Evolutionary conservation across 2,329 filamentous ascomycete species (phyloP).

Genomic region (Cytospora chrysosperma): DNA sequence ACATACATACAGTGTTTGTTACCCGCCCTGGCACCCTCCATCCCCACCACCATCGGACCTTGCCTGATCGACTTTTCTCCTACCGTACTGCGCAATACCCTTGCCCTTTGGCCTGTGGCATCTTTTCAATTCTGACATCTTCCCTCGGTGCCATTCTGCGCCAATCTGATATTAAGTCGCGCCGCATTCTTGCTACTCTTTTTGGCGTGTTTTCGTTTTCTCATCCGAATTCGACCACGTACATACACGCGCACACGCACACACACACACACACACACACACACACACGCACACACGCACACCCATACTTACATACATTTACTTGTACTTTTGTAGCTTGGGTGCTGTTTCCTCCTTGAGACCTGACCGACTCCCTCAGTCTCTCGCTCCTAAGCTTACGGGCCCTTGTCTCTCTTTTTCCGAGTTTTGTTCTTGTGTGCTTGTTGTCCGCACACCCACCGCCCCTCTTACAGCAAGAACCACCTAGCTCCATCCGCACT

Average conservation of each 20-base stretch:
- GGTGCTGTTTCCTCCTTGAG: neutral
- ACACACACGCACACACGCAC: too few species aligned
- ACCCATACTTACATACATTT: too few species aligned
- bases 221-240: neutral
- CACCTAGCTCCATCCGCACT: neutral
- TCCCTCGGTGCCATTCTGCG: neutral
- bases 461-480: neutral
- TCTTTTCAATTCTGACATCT: neutral
- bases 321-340: neutral
- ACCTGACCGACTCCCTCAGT: neutral
- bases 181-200: constrained; percentile 10
- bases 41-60: constrained; percentile 5
- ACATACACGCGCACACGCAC: too few species aligned
- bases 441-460: neutral
- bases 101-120: neutral
- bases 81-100: neutral
- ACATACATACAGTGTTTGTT: neutral
- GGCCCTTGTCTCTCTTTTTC: constrained; percentile 16
- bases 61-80: neutral
- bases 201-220: neutral
- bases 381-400: neutral
- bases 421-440: too few species aligned
- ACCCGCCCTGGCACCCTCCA: neutral
- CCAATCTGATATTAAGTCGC: constrained; percentile 1
- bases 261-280: too few species aligned